Evolutionary conservation across 192 early-diverging fungal genomes (phyloP).

Genomic region (Dissophora ornata): DNA sequence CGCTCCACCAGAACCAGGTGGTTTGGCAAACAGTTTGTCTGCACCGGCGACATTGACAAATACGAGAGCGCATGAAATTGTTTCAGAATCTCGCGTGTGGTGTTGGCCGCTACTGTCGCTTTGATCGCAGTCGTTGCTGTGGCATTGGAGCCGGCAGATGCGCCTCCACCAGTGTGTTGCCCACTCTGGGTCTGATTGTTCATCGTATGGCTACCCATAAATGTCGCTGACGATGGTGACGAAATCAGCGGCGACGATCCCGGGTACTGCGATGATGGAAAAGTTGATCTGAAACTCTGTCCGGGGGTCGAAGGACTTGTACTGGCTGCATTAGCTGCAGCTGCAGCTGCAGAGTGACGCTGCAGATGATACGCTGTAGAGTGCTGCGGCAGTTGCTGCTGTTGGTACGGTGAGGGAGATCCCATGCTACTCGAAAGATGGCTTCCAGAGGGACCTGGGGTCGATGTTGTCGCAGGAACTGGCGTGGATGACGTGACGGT

Average conservation of each 20-base stretch:
- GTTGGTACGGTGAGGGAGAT: slow-evolving; percentile 12
- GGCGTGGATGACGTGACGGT: neutral
- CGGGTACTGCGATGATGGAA: slow-evolving; percentile 1
- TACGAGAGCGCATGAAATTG: slow-evolving; percentile 64
- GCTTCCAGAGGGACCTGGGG: neutral
- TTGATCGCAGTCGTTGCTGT: slow-evolving; percentile 11
- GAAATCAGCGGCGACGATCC: slow-evolving; percentile 19
- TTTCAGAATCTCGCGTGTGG: slow-evolving; percentile 61
- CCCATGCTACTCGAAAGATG: neutral
- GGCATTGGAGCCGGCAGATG: neutral
- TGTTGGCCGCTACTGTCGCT: slow-evolving; percentile 40
- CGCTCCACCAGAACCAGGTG: slow-evolving; percentile 62
- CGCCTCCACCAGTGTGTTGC: too few species aligned
- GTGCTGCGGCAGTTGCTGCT: slow-evolving; percentile 3
- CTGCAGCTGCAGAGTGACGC: neutral
- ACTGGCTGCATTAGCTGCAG: too few species aligned
- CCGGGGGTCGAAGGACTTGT: slow-evolving; percentile 18
- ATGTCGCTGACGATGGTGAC: slow-evolving; percentile 7
- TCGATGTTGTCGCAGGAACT: neutral
- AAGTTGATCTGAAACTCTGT: neutral
- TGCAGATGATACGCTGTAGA: slow-evolving; percentile 31
- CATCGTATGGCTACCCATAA: neutral
- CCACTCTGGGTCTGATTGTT: too few species aligned
- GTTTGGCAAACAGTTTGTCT: slow-evolving; percentile 60
- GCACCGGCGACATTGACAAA: slow-evolving; percentile 56